A percentile compares a stretch with the other conserved stretches of the same genome.
These are phyloP conservation scores for Aspergillus sp. DNA, from an alignment of 2,329 filamentous ascomycete species.

Conservation along the genomic window DNA sequence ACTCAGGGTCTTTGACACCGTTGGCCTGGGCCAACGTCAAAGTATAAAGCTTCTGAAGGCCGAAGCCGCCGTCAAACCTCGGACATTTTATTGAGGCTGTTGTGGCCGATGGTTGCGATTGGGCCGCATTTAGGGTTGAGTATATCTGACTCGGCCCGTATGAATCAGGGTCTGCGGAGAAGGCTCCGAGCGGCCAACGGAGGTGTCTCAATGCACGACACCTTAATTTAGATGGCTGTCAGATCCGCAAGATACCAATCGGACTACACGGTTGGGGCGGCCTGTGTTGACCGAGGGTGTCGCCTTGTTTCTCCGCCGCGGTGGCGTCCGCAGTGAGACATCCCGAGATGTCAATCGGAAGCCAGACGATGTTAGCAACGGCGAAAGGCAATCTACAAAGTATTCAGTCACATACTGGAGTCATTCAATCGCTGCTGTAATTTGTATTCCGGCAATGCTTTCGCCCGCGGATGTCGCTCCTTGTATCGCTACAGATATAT, in stretches of 20 bases:
- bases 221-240: background rate
- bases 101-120: background rate
- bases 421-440: background rate
- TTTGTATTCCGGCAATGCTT: no score
- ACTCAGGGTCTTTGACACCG: background rate
- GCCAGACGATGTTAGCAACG: background rate
- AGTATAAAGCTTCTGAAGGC: background rate
- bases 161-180: conserved; percentile 8
- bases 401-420: background rate
- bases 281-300: conserved; percentile 5
- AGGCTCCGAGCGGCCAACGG: background rate
- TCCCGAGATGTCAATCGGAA: background rate
- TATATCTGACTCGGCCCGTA: conserved; percentile 5
- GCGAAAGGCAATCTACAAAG: background rate
- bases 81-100: conserved; percentile 1
- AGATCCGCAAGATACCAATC: background rate
- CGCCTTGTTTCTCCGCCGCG: background rate
- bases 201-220: background rate
- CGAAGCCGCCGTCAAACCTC: conserved; percentile 6
- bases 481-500: no score
- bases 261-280: background rate
- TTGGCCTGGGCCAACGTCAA: background rate
- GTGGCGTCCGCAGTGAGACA: background rate
- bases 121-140: background rate
- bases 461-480: no score